These are phyloP conservation scores for Microsporum canis DNA, from an alignment of 2,329 filamentous ascomycete genomes.

Conservation along the genomic window DNA sequence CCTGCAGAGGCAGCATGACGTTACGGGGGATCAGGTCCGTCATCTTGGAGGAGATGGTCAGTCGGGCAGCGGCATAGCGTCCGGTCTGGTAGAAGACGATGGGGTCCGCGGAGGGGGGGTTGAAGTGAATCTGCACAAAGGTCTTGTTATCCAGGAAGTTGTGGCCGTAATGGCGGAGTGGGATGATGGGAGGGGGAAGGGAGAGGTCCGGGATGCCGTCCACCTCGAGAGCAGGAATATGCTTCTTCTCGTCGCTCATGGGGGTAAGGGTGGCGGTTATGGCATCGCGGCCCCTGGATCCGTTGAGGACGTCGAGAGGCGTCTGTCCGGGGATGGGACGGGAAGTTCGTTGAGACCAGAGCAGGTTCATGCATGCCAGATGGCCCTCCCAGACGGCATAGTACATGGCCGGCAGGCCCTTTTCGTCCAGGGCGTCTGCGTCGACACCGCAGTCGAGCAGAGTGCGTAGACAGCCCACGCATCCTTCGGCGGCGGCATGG, in stretches of 20 bases:
- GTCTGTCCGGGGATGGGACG: slow-evolving; percentile 17
- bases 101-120: slow-evolving; percentile 46
- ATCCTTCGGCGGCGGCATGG: slow-evolving; percentile 91
- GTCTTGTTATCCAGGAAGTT: slow-evolving; percentile 98
- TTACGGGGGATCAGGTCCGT: slow-evolving; percentile 96
- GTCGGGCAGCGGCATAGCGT: slow-evolving; percentile 85
- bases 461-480: slow-evolving; percentile 73
- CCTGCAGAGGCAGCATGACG: slow-evolving; percentile 86
- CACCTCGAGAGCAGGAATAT: slow-evolving; percentile 44
- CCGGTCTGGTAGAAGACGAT: slow-evolving; percentile 94
- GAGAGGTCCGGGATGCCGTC: slow-evolving; percentile 89
- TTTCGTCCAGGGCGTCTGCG: slow-evolving; percentile 75
- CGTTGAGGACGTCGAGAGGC: slow-evolving; percentile 27
- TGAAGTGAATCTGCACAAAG: slow-evolving; percentile 85
- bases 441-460: slow-evolving; percentile 70
- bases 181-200: slow-evolving; percentile 90
- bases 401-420: slow-evolving; percentile 87
- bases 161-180: slow-evolving; percentile 85
- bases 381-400: slow-evolving; percentile 98
- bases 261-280: slow-evolving; percentile 7
- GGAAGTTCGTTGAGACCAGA: slow-evolving; percentile 39
- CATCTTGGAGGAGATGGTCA: slow-evolving; percentile 92
- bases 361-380: slow-evolving; percentile 81
- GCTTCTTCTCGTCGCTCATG: slow-evolving; percentile 2
- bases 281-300: slow-evolving; percentile 22